Base-by-base conservation (phyloP, 1,139 yeast species). In the Nakaseomyces sp. region DNA sequence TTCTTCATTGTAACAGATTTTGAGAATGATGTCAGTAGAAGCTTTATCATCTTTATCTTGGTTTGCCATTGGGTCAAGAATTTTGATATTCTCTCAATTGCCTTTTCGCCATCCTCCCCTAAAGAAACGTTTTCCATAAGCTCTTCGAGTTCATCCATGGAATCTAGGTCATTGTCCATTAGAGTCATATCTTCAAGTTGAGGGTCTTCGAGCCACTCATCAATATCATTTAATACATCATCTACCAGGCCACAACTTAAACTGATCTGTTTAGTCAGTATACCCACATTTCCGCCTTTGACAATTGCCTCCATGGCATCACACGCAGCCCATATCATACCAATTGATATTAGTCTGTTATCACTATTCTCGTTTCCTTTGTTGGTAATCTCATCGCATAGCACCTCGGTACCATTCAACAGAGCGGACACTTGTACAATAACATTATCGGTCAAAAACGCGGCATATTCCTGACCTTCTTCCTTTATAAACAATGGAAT, bases 171-270 rank as follows among this genome's bases (percentile, higher is more conserved):
- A 8, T 57, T 65, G 28, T 64, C 70, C n/a, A 42, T 45, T 29
- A 47, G 48, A 5, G 42, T 50, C 20, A 49, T 55, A 22, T 55
- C 57, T 40, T 68, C 70, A 4, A 67, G 67, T 30, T 66, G 67
- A 0, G 89, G 89, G 50, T 79, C 71, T 46, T 76, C 74, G 0
- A 77, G 58, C 86, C 88, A 82, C 48, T 77, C 84, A 13, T 67
- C 74, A 47, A 80, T 72, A 52, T 82, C 89, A 9, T 72, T 77
- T 28, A 76, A 65, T 0, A 83, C 84, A 61, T 82, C 91, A 20
- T 72, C 76, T 8, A 81, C 66, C 43, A 81, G 57, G 4, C 60
- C 54, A 19, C 75, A 66, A 31, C 76, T 72, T 43, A 66, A 68
- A 44, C 67, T 70, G 15, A 81, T 63, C 46, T 70, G 72, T 26